phyloP scores from a whole-genome alignment of 208 protist genomes.

The Leishmania tropica region DNA sequence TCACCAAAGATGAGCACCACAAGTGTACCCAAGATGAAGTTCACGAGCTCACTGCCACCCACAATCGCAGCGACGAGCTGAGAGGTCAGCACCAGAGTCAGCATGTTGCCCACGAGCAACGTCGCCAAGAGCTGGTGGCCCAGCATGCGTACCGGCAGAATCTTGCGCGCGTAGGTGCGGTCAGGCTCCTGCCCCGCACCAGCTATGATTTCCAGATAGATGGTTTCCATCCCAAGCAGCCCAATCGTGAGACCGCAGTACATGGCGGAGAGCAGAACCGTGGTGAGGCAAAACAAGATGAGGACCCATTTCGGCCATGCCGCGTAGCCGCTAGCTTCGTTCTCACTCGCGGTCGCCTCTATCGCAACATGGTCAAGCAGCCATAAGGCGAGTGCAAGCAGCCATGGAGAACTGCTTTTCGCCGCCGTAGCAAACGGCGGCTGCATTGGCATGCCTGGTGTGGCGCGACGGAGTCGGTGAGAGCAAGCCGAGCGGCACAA shows the following conservation, averaged over 20 bases:
- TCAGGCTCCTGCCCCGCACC: conserved; percentile 71
- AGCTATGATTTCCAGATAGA: conserved; percentile 79
- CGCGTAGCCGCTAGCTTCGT: conserved; percentile 40
- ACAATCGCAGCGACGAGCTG: conserved; percentile 82
- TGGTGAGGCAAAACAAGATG: conserved; percentile 47
- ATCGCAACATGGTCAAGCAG: conserved; percentile 8
- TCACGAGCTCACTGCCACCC: conserved; percentile 52
- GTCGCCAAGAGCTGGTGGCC: conserved; percentile 78
- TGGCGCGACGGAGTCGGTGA: background rate
- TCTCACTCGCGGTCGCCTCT: conserved; percentile 5
- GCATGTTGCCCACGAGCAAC: conserved; percentile 85
- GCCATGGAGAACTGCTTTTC: conserved; percentile 5
- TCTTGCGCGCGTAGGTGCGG: conserved; percentile 60
- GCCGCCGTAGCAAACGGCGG: background rate
- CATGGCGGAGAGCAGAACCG: conserved; percentile 67
- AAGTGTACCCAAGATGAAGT: conserved; percentile 73
- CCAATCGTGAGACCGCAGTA: conserved; percentile 86
- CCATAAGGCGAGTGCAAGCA: conserved; percentile 14
- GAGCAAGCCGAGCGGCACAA: background rate
- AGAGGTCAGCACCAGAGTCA: conserved; percentile 76
- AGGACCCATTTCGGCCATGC: conserved; percentile 51
- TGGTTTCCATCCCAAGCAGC: conserved; percentile 79
- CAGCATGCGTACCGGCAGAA: conserved; percentile 70
- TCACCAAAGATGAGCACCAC: conserved; percentile 80
- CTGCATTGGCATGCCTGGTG: background rate